Evolutionary conservation across 805 yeast genomes (phyloP).

Genomic region (Ogataea sp.): DNA sequence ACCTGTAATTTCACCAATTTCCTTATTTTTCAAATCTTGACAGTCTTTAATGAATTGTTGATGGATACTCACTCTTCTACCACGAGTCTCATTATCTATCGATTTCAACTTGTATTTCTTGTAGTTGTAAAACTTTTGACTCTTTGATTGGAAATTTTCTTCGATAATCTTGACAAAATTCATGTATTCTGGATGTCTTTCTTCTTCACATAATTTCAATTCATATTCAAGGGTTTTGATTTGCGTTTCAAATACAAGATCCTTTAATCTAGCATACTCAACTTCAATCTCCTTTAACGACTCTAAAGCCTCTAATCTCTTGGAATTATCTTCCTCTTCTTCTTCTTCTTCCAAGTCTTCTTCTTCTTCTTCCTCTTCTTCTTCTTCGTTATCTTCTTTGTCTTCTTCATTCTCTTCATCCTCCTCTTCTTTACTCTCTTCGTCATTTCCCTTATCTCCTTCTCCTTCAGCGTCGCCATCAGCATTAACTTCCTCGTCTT

Average conservation of each 20-base stretch:
- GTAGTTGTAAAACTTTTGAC: constrained; percentile 27
- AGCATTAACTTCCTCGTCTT: constrained; percentile 4
- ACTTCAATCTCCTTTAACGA: constrained; percentile 75
- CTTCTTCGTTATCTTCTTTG: constrained; percentile 17
- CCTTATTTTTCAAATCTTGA: constrained; percentile 55
- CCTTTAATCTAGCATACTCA: constrained; percentile 80
- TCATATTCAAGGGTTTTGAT: constrained; percentile 72
- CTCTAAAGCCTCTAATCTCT: constrained; percentile 56
- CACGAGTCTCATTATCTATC: constrained; percentile 73
- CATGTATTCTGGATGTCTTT: constrained; percentile 86
- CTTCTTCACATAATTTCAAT: constrained; percentile 76
- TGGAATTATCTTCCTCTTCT: constrained; percentile 27
- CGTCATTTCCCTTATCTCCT: constrained; percentile 15
- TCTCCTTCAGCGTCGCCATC: constrained; percentile 12
- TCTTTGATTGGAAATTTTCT: constrained; percentile 62
- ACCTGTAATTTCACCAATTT: constrained; percentile 68
- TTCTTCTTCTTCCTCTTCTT: constrained; percentile 15
- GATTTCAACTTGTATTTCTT: constrained; percentile 66
- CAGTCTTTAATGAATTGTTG: constrained; percentile 69
- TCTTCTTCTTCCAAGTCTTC: constrained; percentile 16
- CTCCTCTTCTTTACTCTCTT: constrained; percentile 17
- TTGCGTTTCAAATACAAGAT: constrained; percentile 78
- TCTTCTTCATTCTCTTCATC: constrained; percentile 17
- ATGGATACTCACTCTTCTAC: constrained; percentile 71
- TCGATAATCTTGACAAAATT: constrained; percentile 65